Base-by-base conservation (phyloP, 2,329 filamentous ascomycete genomes). In the Beauveria sp. region DNA sequence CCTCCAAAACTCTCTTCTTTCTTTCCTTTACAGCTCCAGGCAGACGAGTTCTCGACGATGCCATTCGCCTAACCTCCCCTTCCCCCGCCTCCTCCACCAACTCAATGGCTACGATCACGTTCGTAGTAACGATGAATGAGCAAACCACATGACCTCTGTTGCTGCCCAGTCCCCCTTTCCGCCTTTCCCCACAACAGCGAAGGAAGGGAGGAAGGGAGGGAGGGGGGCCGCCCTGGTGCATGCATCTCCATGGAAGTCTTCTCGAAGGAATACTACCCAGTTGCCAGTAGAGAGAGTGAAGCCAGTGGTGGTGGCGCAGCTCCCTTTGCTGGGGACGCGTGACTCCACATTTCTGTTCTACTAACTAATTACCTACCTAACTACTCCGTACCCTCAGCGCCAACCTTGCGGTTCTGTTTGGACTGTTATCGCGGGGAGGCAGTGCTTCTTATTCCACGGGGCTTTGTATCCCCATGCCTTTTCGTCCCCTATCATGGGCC, bases 191-290 rank as follows among this genome's bases (percentile, higher is more conserved):
- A 40, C 43, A 49, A 40, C 43, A 40, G n/a, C 9, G 20, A 38
- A 38, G 34, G 34, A 38, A 16, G 30, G 30, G 5, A 16, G 12
- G 47, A 24, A 26, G 42, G 42, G 8, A 7, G 38, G 24, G 47
- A 9, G 49, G 9, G 47, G 49, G 49, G 12, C 26, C 8, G 16
- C 8, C 9, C 8, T 38, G 49, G 20, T 14, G n/a, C 8, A 22
- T 38, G 16, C 24, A 50, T 56, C 34, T 56, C 57, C 67, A 66
- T 67, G 68, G 69, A 71, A 72, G 68, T 68, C 67, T 72, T 72
- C 70, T 69, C 67, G 70, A 72, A 72, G 69, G 64, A 64, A 63
- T 63, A 38, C 34, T 38, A 38, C 34, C 34, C 14, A 38, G 12
- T 3, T 24, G 22, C 34, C 14, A 38, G 12, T 38, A 38, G 14